phyloP scores from a whole-genome alignment of 1,139 yeast genomes.

The Kodamaea sp. region DNA sequence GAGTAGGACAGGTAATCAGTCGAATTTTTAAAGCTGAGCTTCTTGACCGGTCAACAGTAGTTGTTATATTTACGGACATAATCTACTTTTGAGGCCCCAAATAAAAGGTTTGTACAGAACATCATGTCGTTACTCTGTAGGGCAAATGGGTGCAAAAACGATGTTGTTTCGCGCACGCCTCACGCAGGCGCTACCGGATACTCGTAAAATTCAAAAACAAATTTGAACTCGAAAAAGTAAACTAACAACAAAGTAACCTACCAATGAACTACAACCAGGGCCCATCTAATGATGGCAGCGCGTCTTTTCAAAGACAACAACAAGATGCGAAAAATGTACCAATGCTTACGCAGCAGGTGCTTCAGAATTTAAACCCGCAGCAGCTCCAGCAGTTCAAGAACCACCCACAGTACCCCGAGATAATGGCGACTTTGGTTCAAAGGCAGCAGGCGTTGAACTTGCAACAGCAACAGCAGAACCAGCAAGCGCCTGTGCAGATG shows the following conservation, averaged over 20 bases:
- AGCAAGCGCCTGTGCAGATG: slow-evolving; percentile 15
- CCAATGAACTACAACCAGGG: slow-evolving; percentile 8
- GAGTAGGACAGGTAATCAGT: too few relatives aligned
- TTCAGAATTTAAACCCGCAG: slow-evolving; percentile 42
- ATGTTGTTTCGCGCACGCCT: too few relatives aligned
- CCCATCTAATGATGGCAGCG: slow-evolving; percentile 6
- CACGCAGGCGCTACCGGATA: too few relatives aligned
- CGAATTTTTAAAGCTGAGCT: too few relatives aligned
- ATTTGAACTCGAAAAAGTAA: slow-evolving; percentile 1
- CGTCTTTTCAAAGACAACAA: slow-evolving; percentile 3
- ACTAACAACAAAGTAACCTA: slow-evolving; percentile 4
- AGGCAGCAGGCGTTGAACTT: slow-evolving; percentile 36
- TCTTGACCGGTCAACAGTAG: too few relatives aligned
- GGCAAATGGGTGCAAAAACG: too few relatives aligned
- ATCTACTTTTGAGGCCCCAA: neutral
- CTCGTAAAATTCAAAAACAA: too few relatives aligned
- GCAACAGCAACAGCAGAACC: slow-evolving; percentile 26
- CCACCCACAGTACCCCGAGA: slow-evolving; percentile 45
- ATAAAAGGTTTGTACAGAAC: neutral
- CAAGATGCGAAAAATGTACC: slow-evolving; percentile 16
- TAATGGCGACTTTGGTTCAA: slow-evolving; percentile 36
- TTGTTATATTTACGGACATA: neutral
- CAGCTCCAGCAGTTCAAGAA: slow-evolving; percentile 47
- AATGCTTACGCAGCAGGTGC: slow-evolving; percentile 38
- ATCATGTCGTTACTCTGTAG: too few relatives aligned